Conservation (phyloP, 306 rosid species). For the Castanea mollissima region DNA sequence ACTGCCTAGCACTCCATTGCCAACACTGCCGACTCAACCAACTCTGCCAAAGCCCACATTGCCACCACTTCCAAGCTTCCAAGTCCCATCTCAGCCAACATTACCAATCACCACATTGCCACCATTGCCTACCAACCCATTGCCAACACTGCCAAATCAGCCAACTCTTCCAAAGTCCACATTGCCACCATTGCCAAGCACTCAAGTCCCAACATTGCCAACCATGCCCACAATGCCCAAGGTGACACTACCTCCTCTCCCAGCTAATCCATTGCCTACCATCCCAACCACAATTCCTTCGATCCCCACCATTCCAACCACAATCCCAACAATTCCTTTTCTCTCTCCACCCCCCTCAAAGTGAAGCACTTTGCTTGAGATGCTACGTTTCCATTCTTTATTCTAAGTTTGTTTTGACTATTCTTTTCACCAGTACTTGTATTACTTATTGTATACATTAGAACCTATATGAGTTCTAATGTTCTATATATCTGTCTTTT, state of each 20-base stretch:
- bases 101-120: slow-evolving; percentile 6
- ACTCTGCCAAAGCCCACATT: neutral
- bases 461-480: too few relatives aligned
- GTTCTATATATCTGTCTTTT: too few relatives aligned
- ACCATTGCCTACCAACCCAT: slow-evolving; percentile 9
- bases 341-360: slow-evolving; percentile 28
- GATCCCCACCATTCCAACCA: slow-evolving; percentile 2
- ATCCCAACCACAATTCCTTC: slow-evolving; percentile 5
- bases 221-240: neutral
- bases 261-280: too few relatives aligned
- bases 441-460: too few relatives aligned
- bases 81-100: neutral
- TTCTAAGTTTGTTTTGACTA: too few relatives aligned
- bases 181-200: slow-evolving; percentile 23
- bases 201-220: slow-evolving; percentile 10
- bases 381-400: too few relatives aligned
- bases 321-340: slow-evolving; percentile 5
- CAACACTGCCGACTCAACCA: neutral
- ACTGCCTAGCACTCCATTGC: too few relatives aligned
- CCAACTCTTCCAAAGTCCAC: slow-evolving; percentile 25
- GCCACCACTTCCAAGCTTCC: neutral
- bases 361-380: neutral
- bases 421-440: too few relatives aligned
- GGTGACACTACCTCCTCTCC: too few relatives aligned
- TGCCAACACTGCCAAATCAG: neutral